Evolutionary conservation across 371 early-diverging fungal genomes (phyloP), one percentile per base, ranked within the genome.

Genomic region (Mortierella sp.): DNA sequence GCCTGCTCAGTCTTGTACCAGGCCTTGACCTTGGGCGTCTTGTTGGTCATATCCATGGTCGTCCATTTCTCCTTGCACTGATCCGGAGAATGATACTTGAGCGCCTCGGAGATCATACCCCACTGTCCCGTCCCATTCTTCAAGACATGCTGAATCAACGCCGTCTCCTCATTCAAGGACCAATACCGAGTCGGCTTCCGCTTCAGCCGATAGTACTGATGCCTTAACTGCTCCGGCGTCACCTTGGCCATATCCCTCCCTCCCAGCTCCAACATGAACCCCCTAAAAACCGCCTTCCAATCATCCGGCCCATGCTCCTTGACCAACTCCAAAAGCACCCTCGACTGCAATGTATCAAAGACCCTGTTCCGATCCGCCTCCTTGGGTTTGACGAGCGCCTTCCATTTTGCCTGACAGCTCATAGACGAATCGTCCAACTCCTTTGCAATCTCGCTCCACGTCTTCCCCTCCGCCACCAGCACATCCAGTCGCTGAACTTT

Each of bases 211-310:
- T 76, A 71, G 58, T 86, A 86, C 55, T 82, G 82, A 55, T 86
- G 82, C 16, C 77, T 63, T 41, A 86, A 35, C 49, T 86, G 86
- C 41, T 77, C 77, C 1, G 82, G 73, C 12, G 86, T 79, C 27
- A 86, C 80, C 51, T 82, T 81, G 75, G 86, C 79, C 86, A 86
- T 86, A 43, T 79, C 80, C 5, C 75, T 68, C 18, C 77, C 76
- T 43, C 86, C 86, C 27, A 86, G 44, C 41, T 77, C 58, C 35
- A 58, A 60, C 86, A 86, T 86, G 55, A 86, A 86, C 21, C 72
- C 82, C 4, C 82, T 79, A 70, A 86, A 43, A 46, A 82, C 74
- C 38, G 44, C 38, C n/a, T 77, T 82, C 86, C 86, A 86, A 32
- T 86, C 77, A 18, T 77, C 70, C 35, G 77, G 71, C 8, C 86